A percentile compares a stretch with the other conserved stretches of the same genome.
phyloP scores from a whole-genome alignment of 1,139 yeast species.

The Meyerozyma elateridarum region DNA sequence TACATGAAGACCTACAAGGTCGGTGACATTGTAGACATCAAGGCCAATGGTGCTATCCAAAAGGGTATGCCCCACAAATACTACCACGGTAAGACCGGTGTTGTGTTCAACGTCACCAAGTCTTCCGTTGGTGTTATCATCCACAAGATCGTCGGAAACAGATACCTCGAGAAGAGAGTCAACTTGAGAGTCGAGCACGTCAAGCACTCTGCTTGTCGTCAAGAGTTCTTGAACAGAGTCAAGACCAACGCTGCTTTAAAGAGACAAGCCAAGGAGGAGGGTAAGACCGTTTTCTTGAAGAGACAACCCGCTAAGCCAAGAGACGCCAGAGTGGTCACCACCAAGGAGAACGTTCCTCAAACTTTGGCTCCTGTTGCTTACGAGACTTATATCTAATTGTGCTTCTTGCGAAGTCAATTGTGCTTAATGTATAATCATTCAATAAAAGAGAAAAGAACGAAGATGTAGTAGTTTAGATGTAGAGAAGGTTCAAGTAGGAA shows the following conservation, averaged over 20 bases:
- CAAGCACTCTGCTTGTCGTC: conserved; percentile 10
- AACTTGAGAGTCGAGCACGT: conserved; percentile 11
- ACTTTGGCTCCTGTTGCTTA: conserved; percentile 10
- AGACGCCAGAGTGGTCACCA: conserved; percentile 6
- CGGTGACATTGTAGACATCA: conserved; percentile 10
- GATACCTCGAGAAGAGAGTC: conserved; percentile 9
- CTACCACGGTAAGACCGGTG: conserved; percentile 11
- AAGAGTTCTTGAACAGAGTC: conserved; percentile 10
- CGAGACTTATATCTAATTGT: conserved; percentile 9
- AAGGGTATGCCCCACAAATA: conserved; percentile 10
- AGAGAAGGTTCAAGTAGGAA: too few relatives aligned
- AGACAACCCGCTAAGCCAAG: conserved; percentile 10
- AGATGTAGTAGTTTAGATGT: too few relatives aligned
- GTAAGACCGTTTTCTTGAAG: conserved; percentile 8
- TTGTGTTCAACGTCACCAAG: conserved; percentile 10
- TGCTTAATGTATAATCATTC: conserved; percentile 4
- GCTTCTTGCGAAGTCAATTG: too few relatives aligned
- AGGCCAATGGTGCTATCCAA: conserved; percentile 10
- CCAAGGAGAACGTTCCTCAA: conserved; percentile 9
- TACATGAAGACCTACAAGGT: conserved; percentile 10
- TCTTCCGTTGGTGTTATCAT: conserved; percentile 9
- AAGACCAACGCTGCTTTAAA: conserved; percentile 9
- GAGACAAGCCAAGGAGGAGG: conserved; percentile 9
- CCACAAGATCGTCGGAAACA: conserved; percentile 9
- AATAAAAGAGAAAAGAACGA: too few relatives aligned